These are phyloP conservation scores for Bryopsis sp. DNA, from an alignment of 139 green algal genomes.

Conservation along the genomic window DNA sequence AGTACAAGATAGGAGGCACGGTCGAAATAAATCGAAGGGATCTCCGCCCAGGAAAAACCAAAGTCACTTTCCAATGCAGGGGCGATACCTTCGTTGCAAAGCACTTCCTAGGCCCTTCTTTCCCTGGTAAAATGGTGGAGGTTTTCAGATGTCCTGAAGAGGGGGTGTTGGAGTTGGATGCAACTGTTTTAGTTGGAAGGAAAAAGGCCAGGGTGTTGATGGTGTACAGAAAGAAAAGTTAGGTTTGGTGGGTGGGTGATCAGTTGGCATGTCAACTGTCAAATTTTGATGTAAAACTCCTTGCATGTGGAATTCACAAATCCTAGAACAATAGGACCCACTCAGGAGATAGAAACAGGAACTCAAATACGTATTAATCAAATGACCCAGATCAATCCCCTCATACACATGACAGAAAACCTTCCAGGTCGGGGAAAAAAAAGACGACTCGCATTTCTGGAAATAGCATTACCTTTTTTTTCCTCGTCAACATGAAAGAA, in stretches of 20 bases:
- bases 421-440: too few species aligned
- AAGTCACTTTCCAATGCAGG: not conserved
- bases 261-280: not conserved
- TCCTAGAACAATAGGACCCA: too few species aligned
- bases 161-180: not conserved
- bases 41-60: not conserved
- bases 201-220: not conserved
- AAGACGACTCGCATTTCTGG: too few species aligned
- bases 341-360: too few species aligned
- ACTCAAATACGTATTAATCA: too few species aligned
- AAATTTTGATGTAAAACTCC: too few species aligned
- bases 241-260: not conserved
- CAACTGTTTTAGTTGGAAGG: not conserved
- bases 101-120: not conserved
- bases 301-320: too few species aligned
- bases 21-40: not conserved
- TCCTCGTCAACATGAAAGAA: too few species aligned
- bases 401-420: too few species aligned
- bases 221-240: not conserved
- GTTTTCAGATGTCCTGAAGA: constrained; percentile 6
- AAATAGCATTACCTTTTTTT: too few species aligned
- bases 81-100: not conserved
- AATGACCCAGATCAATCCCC: too few species aligned
- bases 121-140: constrained; percentile 8
- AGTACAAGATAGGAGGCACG: constrained; percentile 2